These are phyloP conservation scores for Penicillium alfredii DNA, from an alignment of 495 filamentous ascomycete genomes.

Conservation along the genomic window DNA sequence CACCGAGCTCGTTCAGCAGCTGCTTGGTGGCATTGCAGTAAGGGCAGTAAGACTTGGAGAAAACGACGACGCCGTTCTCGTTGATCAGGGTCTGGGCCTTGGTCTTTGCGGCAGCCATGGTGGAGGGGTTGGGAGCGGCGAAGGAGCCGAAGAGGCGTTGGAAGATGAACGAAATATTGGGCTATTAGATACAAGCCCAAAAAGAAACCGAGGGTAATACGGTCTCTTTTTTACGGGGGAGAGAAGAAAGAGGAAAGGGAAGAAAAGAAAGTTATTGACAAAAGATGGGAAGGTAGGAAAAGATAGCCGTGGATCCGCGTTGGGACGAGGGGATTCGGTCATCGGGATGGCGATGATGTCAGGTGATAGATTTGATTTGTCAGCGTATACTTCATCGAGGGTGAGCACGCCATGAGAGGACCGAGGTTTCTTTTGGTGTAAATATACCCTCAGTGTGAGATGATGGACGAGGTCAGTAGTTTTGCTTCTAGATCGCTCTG, in stretches of 20 bases:
- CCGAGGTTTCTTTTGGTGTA: no score
- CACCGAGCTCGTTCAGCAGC: slow-evolving; percentile 60
- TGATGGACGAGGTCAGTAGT: no score
- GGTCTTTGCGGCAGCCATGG: slow-evolving; percentile 78
- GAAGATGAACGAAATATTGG: slow-evolving; percentile 72
- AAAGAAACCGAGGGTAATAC: slow-evolving; percentile 7
- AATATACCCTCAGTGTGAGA: no score
- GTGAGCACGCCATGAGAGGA: no score
- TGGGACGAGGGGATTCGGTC: no score
- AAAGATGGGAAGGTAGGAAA: no score
- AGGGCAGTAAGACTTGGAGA: slow-evolving; percentile 96
- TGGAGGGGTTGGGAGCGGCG: slow-evolving; percentile 48
- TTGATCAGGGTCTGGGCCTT: slow-evolving; percentile 86
- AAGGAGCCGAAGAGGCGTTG: slow-evolving; percentile 66
- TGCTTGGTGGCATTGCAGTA: slow-evolving; percentile 80
- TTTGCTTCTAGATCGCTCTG: no score
- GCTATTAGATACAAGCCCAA: slow-evolving; percentile 13
- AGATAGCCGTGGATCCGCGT: no score
- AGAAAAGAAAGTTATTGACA: no score
- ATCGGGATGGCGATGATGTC: no score
- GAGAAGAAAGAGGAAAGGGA: background rate
- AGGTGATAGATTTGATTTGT: no score
- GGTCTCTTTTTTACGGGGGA: slow-evolving; percentile 9
- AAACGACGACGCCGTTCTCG: slow-evolving; percentile 89
- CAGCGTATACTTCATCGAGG: no score